phyloP scores from a whole-genome alignment of 306 rosid species.

The Notholithocarpus densiflorus region DNA sequence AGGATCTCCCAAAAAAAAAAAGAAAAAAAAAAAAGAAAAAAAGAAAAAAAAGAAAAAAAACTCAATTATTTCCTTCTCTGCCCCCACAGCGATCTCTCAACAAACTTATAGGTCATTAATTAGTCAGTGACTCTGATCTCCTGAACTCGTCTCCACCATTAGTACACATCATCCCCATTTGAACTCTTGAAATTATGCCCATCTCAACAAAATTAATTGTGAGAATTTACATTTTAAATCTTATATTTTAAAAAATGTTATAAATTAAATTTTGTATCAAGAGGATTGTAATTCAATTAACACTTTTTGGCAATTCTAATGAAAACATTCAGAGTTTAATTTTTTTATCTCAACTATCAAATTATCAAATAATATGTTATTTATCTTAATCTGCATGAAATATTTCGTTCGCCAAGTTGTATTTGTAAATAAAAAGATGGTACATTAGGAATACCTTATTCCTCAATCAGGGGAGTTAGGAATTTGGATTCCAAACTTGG shows the following conservation, averaged over 20 bases:
- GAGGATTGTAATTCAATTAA: rapidly evolving
- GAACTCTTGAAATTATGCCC: background rate
- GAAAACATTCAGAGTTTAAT: rapidly evolving
- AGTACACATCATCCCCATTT: background rate
- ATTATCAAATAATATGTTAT: no score
- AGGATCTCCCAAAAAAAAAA: background rate
- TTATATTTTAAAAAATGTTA: no score
- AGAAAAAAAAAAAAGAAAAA: background rate
- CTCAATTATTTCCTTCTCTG: background rate
- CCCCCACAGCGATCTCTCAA: background rate
- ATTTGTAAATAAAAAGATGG: no score
- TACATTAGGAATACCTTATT: no score
- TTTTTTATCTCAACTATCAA: no score
- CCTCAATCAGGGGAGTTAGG: no score
- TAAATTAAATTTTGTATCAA: no score
- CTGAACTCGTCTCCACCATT: background rate
- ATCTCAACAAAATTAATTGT: background rate
- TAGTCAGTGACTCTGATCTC: background rate
- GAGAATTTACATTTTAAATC: no score
- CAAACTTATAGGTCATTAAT: background rate
- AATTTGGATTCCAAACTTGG: background rate
- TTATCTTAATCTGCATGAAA: no score
- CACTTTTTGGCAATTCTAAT: rapidly evolving
- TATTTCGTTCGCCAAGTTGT: no score
- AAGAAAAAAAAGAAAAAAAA: no score